Conservation (phyloP, 2,329 filamentous ascomycete species). For the Metarhizium brunneum region DNA sequence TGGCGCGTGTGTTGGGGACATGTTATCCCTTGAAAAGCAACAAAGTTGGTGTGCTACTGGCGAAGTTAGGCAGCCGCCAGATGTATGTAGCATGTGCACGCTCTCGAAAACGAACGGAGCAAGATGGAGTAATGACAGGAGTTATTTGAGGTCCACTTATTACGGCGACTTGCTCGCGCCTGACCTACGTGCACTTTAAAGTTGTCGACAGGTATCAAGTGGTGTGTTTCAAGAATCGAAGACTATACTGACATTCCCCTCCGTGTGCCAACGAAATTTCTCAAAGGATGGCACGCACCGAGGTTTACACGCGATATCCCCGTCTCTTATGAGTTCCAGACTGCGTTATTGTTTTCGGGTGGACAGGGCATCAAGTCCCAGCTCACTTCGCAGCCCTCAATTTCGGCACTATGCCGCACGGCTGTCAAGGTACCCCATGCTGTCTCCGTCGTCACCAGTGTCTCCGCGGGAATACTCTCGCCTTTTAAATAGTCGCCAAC, state of each 20-base stretch:
- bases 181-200: too few relatives aligned
- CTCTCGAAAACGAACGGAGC: background rate
- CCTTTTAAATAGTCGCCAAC: slow-evolving; percentile 1
- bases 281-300: too few relatives aligned
- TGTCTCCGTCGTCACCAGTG: slow-evolving; percentile 34
- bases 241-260: too few relatives aligned
- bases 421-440: slow-evolving; percentile 37
- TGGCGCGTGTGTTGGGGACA: background rate
- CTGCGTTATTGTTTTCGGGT: slow-evolving; percentile 17
- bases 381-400: slow-evolving; percentile 35
- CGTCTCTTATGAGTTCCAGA: slow-evolving; percentile 30
- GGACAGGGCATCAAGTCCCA: slow-evolving; percentile 39
- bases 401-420: slow-evolving; percentile 35
- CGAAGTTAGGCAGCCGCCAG: background rate
- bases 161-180: background rate
- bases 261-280: too few relatives aligned
- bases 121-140: background rate
- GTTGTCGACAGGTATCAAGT: too few relatives aligned
- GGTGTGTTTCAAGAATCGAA: too few relatives aligned
- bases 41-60: background rate
- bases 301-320: too few relatives aligned
- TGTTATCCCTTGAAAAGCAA: background rate
- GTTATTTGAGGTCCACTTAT: slow-evolving; percentile 19
- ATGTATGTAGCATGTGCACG: slow-evolving; percentile 3
- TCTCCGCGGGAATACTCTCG: slow-evolving; percentile 11